Percentiles rank a stretch among this genome's conserved stretches.
Conservation (phyloP, 2,329 filamentous ascomycete species). For the Thielaviopsis euricoi region DNA sequence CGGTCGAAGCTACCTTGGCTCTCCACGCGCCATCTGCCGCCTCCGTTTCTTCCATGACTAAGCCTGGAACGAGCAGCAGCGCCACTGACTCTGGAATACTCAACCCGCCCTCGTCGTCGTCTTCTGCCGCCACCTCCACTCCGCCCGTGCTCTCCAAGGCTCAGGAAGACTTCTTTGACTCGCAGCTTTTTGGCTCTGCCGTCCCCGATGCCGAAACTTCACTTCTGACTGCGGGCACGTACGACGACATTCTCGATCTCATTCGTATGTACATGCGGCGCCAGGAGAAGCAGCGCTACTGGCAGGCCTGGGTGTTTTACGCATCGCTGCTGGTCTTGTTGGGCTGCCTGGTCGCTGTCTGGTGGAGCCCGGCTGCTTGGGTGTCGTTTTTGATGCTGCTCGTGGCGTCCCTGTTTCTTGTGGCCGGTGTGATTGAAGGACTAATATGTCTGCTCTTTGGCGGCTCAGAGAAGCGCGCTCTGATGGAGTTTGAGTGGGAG, state of each 20-base stretch:
- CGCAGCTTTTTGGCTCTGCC: slow-evolving; percentile 19
- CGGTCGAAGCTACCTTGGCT: slow-evolving; percentile 62
- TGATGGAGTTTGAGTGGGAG: slow-evolving; percentile 92
- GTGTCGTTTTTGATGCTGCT: slow-evolving; percentile 69
- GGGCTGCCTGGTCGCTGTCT: slow-evolving; percentile 64
- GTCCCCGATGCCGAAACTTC: slow-evolving; percentile 13
- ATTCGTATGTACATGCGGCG: slow-evolving; percentile 51
- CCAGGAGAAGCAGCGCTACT: slow-evolving; percentile 54
- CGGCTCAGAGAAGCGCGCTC: slow-evolving; percentile 60
- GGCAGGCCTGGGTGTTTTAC: slow-evolving; percentile 60
- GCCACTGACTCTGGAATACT: slow-evolving; percentile 8
- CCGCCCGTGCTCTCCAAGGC: slow-evolving; percentile 14
- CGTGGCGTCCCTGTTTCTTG: slow-evolving; percentile 60
- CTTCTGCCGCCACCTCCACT: slow-evolving; percentile 11
- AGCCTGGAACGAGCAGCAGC: slow-evolving; percentile 6
- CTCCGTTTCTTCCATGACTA: slow-evolving; percentile 11
- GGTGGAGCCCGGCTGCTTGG: slow-evolving; percentile 66
- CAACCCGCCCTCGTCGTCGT: slow-evolving; percentile 13
- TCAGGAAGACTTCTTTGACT: slow-evolving; percentile 17
- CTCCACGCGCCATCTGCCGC: slow-evolving; percentile 23
- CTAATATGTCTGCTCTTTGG: slow-evolving; percentile 79
- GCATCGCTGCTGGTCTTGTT: slow-evolving; percentile 49
- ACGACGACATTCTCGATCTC: slow-evolving; percentile 55
- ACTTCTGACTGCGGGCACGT: slow-evolving; percentile 18
- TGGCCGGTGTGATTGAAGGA: slow-evolving; percentile 65